Evolutionary conservation across 2,329 filamentous ascomycete genomes (phyloP).

Genomic region (Fusarium anguioides): DNA sequence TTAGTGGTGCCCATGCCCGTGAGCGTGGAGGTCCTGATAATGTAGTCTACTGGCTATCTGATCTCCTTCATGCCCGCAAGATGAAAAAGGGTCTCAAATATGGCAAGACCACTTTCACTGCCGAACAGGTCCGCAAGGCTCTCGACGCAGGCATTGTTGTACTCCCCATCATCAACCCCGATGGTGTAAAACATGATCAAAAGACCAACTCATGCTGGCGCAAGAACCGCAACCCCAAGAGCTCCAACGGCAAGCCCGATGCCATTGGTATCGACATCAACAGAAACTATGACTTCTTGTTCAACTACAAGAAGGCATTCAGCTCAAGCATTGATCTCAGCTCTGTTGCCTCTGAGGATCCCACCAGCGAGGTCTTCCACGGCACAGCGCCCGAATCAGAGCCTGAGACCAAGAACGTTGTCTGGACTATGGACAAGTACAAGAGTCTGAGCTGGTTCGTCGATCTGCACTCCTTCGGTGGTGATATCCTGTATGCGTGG

Average conservation of each 20-base stretch:
- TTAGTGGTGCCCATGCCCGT: slow-evolving; percentile 66
- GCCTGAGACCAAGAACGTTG: slow-evolving; percentile 65
- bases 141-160: slow-evolving; percentile 65
- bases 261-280: slow-evolving; percentile 64
- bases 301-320: slow-evolving; percentile 62
- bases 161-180: slow-evolving; percentile 64
- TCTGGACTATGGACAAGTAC: slow-evolving; percentile 63
- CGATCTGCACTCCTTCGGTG: slow-evolving; percentile 67
- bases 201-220: slow-evolving; percentile 63
- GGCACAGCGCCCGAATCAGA: slow-evolving; percentile 65
- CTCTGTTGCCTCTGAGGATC: slow-evolving; percentile 52
- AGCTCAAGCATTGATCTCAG: slow-evolving; percentile 50
- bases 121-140: slow-evolving; percentile 62
- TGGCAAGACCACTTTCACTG: slow-evolving; percentile 62
- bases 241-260: slow-evolving; percentile 46
- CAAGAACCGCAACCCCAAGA: slow-evolving; percentile 64
- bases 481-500: slow-evolving; percentile 66
- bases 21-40: slow-evolving; percentile 68
- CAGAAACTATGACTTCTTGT: slow-evolving; percentile 68
- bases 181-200: slow-evolving; percentile 65
- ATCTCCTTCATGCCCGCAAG: slow-evolving; percentile 65
- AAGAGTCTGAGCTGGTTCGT: slow-evolving; percentile 66
- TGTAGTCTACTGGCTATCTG: slow-evolving; percentile 67
- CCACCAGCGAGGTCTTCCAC: slow-evolving; percentile 60
- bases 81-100: slow-evolving; percentile 62